Percentiles rank a stretch among this genome's conserved stretches.
These are phyloP conservation scores for Penicillium macrosclerotiorum DNA, from an alignment of 495 filamentous ascomycete genomes.

Conservation along the genomic window DNA sequence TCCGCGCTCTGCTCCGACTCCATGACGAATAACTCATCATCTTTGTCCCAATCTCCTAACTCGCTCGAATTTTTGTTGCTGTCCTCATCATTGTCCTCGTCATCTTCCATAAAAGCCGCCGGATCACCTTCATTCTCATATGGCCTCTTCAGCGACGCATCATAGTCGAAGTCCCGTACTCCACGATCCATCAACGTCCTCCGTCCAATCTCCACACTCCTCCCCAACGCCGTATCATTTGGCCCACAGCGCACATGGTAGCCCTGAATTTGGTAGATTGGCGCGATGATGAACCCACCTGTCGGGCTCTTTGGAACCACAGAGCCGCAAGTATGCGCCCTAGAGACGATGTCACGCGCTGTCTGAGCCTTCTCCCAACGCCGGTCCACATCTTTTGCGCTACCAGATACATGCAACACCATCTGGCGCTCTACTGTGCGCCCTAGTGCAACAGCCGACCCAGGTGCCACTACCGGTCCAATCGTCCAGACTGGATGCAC, in stretches of 20 bases:
- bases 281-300: neutral
- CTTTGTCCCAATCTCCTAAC: too few relatives aligned
- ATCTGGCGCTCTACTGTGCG: slow-evolving; percentile 15
- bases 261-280: slow-evolving; percentile 6
- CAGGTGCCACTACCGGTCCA: slow-evolving; percentile 19
- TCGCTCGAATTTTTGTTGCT: neutral
- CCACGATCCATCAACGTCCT: neutral
- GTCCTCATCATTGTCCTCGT: neutral
- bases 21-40: neutral
- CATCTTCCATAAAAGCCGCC: neutral
- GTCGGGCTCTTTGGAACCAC: slow-evolving; percentile 2
- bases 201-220: neutral
- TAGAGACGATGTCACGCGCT: slow-evolving; percentile 11
- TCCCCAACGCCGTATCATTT: neutral
- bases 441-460: slow-evolving; percentile 1
- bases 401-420: neutral
- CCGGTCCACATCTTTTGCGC: neutral
- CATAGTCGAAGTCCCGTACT: neutral
- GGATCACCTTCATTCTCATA: neutral
- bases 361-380: neutral
- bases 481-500: slow-evolving; percentile 11
- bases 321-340: slow-evolving; percentile 2
- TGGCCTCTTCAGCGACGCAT: neutral
- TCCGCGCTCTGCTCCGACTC: neutral
- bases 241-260: slow-evolving; percentile 17